Evolutionary conservation across 2,329 filamentous ascomycete species (phyloP).

Genomic region (Dactylellina parvicollis): DNA sequence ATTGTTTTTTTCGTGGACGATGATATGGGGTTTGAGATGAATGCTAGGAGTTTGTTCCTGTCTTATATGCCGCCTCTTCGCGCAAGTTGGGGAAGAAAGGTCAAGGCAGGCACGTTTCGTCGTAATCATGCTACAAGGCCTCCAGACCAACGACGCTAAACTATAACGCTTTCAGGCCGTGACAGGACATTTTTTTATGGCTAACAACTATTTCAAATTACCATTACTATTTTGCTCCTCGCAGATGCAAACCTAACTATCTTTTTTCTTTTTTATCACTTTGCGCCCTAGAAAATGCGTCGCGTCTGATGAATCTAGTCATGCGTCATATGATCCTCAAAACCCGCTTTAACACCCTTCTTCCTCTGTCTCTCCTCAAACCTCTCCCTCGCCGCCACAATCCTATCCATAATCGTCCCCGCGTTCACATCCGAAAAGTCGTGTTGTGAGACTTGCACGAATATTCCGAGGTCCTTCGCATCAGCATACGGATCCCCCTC

Average conservation of each 20-base stretch:
- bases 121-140: constrained; percentile 8
- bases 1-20: neutral
- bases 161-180: too few relatives aligned
- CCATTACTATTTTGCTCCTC: constrained; percentile 8
- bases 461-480: constrained; percentile 84
- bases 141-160: neutral
- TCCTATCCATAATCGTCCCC: constrained; percentile 87
- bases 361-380: constrained; percentile 92
- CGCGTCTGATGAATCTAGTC: constrained; percentile 8
- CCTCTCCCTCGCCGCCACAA: constrained; percentile 82
- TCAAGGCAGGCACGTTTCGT: constrained; percentile 1
- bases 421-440: constrained; percentile 88
- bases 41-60: neutral
- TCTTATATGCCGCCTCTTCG: neutral
- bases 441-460: constrained; percentile 79
- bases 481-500: constrained; percentile 68
- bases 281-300: neutral
- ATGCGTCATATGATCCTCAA: constrained; percentile 67
- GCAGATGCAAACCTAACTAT: neutral
- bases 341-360: constrained; percentile 85
- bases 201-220: too few relatives aligned
- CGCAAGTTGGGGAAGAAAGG: neutral
- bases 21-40: too few relatives aligned
- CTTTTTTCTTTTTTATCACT: too few relatives aligned
- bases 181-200: too few relatives aligned